Conservation (phyloP, 1,284 basidiomycete species). For the Cutaneotrichosporon mucoides region DNA sequence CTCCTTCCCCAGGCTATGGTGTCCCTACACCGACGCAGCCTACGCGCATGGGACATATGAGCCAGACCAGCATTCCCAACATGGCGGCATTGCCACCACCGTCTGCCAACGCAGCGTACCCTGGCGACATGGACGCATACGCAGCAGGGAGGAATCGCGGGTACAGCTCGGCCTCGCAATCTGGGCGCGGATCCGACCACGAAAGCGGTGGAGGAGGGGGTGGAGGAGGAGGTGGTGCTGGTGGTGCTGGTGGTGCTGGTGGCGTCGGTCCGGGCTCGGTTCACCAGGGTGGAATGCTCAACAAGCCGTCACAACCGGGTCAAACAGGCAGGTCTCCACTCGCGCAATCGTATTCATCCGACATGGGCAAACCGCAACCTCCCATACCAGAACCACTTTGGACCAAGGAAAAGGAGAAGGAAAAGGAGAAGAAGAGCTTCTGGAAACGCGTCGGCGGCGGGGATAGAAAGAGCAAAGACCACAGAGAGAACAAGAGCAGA, state of each 20-base stretch:
- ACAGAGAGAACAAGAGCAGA: background rate
- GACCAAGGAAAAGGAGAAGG: constrained; percentile 6
- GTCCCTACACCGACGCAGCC: constrained; percentile 12
- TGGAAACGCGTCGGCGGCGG: constrained; percentile 12
- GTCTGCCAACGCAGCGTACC: constrained; percentile 6
- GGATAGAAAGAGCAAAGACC: constrained; percentile 10
- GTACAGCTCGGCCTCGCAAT: constrained; percentile 17
- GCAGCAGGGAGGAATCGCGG: constrained; percentile 7
- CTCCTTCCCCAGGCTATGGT: constrained; percentile 14
- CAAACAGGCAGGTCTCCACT: constrained; percentile 11
- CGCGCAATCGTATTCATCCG: constrained; percentile 11
- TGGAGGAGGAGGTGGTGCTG: background rate
- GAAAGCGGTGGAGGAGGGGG: constrained; percentile 9
- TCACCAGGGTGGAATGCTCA: constrained; percentile 10
- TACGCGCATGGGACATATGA: constrained; percentile 8
- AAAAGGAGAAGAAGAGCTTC: constrained; percentile 17
- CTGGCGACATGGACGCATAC: constrained; percentile 24
- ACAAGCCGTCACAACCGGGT: constrained; percentile 7
- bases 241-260: background rate
- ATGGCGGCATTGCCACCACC: constrained; percentile 19
- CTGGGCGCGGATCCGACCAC: constrained; percentile 14
- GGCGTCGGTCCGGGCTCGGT: background rate
- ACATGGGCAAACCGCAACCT: constrained; percentile 2
- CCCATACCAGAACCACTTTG: background rate
- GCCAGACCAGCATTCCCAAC: constrained; percentile 15